Conservation (phyloP, 2,329 filamentous ascomycete species). For the Achaetomium macrosporum region DNA sequence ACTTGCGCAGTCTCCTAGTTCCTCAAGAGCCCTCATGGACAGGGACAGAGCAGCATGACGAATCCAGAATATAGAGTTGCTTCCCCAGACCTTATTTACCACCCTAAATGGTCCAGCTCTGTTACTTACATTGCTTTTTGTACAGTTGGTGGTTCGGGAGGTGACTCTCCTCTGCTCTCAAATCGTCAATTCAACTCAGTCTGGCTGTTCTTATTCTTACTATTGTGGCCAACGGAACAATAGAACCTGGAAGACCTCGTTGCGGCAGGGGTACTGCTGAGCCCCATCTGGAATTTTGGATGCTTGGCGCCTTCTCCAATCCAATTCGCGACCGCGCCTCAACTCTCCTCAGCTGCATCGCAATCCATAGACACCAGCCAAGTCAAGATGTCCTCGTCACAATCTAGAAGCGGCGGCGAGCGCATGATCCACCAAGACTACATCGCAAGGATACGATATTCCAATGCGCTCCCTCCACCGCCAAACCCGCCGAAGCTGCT, state of each 20-base stretch:
- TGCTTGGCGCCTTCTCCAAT: background rate
- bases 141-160: too few relatives aligned
- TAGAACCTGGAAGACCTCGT: background rate
- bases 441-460: slow-evolving; percentile 91
- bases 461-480: slow-evolving; percentile 90
- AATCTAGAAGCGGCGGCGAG: slow-evolving; percentile 42
- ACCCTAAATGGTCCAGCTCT: too few relatives aligned
- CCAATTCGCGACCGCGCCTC: background rate
- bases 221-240: background rate
- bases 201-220: background rate
- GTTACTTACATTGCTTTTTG: too few relatives aligned
- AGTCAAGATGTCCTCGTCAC: slow-evolving; percentile 21
- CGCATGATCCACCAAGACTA: slow-evolving; percentile 84
- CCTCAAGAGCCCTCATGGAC: too few relatives aligned
- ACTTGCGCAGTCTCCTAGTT: too few relatives aligned
- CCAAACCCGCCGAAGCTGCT: slow-evolving; percentile 94
- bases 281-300: too few relatives aligned
- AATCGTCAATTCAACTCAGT: too few relatives aligned
- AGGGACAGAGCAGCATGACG: too few relatives aligned
- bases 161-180: too few relatives aligned
- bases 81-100: too few relatives aligned
- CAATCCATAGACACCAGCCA: background rate
- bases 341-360: background rate
- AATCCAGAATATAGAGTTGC: too few relatives aligned
- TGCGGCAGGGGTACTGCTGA: too few relatives aligned